Percentiles rank a stretch among this genome's conserved stretches.
These are phyloP conservation scores for Psilocybe mexicana DNA, from an alignment of 1,284 basidiomycete genomes.

Conservation along the genomic window DNA sequence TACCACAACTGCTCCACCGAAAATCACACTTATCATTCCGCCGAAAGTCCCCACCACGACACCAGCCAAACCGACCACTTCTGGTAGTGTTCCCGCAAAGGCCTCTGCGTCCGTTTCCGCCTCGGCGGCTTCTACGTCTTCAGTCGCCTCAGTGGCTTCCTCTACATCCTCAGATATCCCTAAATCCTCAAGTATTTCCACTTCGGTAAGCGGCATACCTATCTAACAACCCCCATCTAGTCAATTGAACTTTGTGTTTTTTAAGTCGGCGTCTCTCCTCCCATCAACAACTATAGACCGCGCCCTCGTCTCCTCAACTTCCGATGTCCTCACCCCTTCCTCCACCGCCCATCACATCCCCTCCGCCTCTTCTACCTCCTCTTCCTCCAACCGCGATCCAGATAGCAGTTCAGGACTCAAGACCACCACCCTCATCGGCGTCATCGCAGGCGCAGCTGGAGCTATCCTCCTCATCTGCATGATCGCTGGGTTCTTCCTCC, in stretches of 20 bases:
- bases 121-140: not conserved
- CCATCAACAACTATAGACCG: not conserved
- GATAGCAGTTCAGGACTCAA: constrained; percentile 12
- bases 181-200: not conserved
- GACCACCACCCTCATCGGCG: constrained; percentile 21
- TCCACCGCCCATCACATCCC: not conserved
- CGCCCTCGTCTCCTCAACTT: not conserved
- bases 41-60: not conserved
- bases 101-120: constrained; percentile 1
- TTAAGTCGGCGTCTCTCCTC: not conserved
- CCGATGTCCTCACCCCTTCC: no score
- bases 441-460: constrained; percentile 19
- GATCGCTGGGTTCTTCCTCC: constrained; percentile 21
- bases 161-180: constrained; percentile 7
- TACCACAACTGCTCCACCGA: constrained; percentile 5
- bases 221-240: not conserved
- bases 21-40: not conserved
- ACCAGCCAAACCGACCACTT: not conserved
- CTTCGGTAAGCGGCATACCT: not conserved
- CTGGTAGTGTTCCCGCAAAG: not conserved
- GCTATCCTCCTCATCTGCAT: constrained; percentile 17
- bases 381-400: not conserved
- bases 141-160: constrained; percentile 7
- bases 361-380: not conserved
- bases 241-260: not conserved